phyloP scores from a whole-genome alignment of 1,284 basidiomycete genomes.

The Erythrobasidium hasegawianum region DNA sequence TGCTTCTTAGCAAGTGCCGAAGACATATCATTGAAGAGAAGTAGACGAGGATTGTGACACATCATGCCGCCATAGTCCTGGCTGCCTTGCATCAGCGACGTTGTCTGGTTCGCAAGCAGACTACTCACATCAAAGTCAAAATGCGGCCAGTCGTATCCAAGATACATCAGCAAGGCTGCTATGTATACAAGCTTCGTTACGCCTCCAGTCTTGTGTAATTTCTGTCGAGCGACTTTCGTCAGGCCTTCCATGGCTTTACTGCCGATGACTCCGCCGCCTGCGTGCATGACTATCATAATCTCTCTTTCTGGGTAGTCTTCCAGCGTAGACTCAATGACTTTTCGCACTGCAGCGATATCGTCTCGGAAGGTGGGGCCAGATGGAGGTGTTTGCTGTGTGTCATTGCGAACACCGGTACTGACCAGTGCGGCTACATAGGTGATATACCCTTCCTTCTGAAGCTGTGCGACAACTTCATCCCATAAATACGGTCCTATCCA shows the following conservation, averaged over 20 bases:
- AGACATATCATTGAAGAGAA: neutral
- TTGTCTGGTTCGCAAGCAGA: too few relatives aligned
- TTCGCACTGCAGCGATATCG: neutral
- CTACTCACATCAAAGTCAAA: neutral
- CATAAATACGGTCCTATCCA: neutral
- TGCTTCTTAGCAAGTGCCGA: neutral
- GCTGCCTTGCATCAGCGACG: neutral
- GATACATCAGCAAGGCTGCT: conserved; percentile 3
- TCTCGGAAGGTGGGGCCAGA: neutral
- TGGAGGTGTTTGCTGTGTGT: neutral
- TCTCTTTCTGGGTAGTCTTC: neutral
- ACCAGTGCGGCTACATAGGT: neutral
- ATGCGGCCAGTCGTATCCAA: neutral
- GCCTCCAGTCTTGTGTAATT: neutral
- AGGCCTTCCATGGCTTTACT: neutral
- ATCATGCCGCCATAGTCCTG: neutral
- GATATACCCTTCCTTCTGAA: neutral
- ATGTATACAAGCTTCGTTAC: neutral
- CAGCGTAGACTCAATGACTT: neutral
- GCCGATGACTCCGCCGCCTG: neutral
- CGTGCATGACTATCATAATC: neutral
- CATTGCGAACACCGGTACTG: neutral
- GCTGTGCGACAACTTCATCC: neutral
- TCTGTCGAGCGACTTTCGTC: neutral
- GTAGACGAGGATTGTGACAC: neutral